Evolutionary conservation across 2,329 filamentous ascomycete species (phyloP), one percentile per base, ranked within the genome.

Genomic region (Aureobasidium namibiae): DNA sequence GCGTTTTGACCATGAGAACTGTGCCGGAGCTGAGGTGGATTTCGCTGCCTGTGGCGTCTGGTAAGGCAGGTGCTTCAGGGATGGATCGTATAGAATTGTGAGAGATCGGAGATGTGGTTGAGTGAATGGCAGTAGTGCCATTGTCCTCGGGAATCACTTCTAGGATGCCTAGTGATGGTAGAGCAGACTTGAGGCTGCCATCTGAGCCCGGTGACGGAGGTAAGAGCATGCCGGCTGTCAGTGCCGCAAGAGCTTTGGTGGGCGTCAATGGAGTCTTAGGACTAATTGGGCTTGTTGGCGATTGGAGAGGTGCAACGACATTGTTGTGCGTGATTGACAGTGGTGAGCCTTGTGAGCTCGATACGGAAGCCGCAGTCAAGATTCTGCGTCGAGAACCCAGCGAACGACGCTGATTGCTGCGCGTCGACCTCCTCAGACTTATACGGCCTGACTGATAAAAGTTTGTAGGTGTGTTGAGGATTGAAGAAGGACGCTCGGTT

Each of bases 21-120:
- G 72, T 72, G 31, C 68, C 69, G 45, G 64, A 69, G 50, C 67
- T 66, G 38, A 71, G 64, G 41, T 69, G 68, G 9, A 72, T 70
- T 50, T 67, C 64, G 11, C 64, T 68, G 1, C 29, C 36, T 7
- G 33, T 23, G 16, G 52, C 38, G 1, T 56, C 38, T 6, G 52
- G 39, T 14, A 44, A 24, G 11, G 39, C 42, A 9, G 53, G 53
- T 2, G 39, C 39, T 21, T 56, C 53, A 16, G 41, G 52, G 1
- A 38, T 45, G 13, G 31, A 26, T 13, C 16, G 18, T 9, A 24
- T 3, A 1, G 38, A 45, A 1, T 11, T 34, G 3, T 39, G 23
- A 5, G 52, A 44, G 2, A n/a, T 11, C 7, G 39, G 21, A 9
- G 39, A 45, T 18, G 38, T n/a, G 26, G 13, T 24, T 1, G 13